Evolutionary conservation across 768 basidiomycete genomes (phyloP).

Genomic region (Tubosaeta sp.): DNA sequence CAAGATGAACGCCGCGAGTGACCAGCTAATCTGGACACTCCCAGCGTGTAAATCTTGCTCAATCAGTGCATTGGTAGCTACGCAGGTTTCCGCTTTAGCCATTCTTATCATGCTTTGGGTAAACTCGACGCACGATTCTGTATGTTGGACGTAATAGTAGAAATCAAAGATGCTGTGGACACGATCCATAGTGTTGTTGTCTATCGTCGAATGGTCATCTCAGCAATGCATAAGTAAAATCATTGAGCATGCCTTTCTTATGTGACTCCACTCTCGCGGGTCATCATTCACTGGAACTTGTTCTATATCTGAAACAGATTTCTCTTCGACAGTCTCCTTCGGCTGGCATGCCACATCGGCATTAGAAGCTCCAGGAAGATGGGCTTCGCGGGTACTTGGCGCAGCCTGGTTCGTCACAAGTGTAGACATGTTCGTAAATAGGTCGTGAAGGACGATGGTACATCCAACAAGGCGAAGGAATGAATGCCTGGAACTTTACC

Average conservation of each 20-base stretch:
- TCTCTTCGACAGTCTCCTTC: conserved; percentile 2
- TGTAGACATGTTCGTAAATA: conserved; percentile 11
- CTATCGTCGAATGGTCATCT: conserved; percentile 9
- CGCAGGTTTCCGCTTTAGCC: neutral
- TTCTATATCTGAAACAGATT: conserved; percentile 30
- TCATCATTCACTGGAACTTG: conserved; percentile 48
- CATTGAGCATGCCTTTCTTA: conserved; percentile 46
- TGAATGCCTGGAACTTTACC: neutral
- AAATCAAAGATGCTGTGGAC: conserved; percentile 21
- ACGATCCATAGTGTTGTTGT: conserved; percentile 26
- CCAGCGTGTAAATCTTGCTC: conserved; percentile 57
- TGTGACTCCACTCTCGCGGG: conserved; percentile 53
- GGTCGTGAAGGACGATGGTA: neutral
- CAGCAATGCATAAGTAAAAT: neutral
- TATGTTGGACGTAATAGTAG: conserved; percentile 25
- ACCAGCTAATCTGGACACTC: conserved; percentile 57
- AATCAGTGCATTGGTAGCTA: conserved; percentile 64
- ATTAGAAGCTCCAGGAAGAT: neutral
- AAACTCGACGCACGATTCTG: conserved; percentile 24
- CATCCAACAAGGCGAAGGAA: conserved; percentile 4
- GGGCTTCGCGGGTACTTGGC: neutral
- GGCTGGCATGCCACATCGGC: conserved; percentile 1
- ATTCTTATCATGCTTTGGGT: neutral
- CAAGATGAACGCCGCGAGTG: conserved; percentile 68
- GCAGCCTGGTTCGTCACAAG: conserved; percentile 1